Percentiles rank a stretch among this genome's conserved stretches.
Conservation (phyloP, 192 early-diverging fungal species). For the Gryganskiella cystojenkinii region DNA sequence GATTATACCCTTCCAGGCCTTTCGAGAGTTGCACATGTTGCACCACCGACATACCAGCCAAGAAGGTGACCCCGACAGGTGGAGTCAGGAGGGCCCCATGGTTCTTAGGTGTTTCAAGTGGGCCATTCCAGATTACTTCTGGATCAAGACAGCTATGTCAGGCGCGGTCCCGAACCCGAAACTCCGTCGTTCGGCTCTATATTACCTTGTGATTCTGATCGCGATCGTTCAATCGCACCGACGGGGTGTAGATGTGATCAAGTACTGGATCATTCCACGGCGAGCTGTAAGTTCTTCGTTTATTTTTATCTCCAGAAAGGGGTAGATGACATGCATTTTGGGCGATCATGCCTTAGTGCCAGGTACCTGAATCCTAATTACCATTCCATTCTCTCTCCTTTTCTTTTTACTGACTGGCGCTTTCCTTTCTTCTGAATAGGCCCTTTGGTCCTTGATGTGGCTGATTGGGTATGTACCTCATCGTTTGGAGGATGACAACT, state of each 20-base stretch:
- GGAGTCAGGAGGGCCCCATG: slow-evolving; percentile 33
- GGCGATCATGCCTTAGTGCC: too few relatives aligned
- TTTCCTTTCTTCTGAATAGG: slow-evolving; percentile 6
- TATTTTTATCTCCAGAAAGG: too few relatives aligned
- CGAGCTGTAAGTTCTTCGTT: slow-evolving; percentile 20
- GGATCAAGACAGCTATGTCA: slow-evolving; percentile 8
- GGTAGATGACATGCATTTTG: too few relatives aligned
- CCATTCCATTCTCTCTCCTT: too few relatives aligned
- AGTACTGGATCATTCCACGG: slow-evolving; percentile 44
- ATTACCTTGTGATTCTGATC: slow-evolving; percentile 16
- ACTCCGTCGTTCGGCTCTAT: slow-evolving; percentile 1
- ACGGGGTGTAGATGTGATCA: slow-evolving; percentile 24
- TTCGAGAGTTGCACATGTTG: slow-evolving; percentile 32
- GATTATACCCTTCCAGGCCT: slow-evolving; percentile 15
- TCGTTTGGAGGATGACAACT: slow-evolving; percentile 25
- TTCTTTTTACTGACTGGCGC: not conserved
- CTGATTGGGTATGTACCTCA: slow-evolving; percentile 44
- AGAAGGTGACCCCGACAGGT: slow-evolving; percentile 35
- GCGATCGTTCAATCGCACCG: slow-evolving; percentile 11
- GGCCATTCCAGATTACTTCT: slow-evolving; percentile 36
- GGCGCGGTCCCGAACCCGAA: slow-evolving; percentile 11
- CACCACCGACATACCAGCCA: slow-evolving; percentile 42
- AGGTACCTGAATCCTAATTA: too few relatives aligned
- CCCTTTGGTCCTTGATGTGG: slow-evolving; percentile 38
- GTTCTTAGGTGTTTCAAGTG: slow-evolving; percentile 29